Evolutionary conservation across 352 stramenopile species (phyloP), one percentile per base, ranked within the genome.

Genomic region (Phytophthora pini): DNA sequence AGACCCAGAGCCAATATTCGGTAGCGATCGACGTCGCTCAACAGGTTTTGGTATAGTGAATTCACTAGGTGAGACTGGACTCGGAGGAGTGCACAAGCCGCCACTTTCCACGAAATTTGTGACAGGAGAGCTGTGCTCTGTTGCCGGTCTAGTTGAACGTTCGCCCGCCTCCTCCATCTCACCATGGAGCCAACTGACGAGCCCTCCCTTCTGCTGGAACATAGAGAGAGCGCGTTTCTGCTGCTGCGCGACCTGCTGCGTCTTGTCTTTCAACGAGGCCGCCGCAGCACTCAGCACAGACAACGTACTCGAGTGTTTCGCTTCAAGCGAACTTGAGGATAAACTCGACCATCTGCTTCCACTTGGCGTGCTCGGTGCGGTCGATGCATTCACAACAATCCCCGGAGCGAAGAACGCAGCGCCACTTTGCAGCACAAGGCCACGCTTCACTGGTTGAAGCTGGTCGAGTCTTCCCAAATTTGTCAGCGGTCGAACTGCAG

Each of bases 131-230:
- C 7, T 15, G 41, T 12, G 34, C 20, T 56, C 38, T 22, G 8
- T 55, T 32, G 43, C 31, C 20, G 48, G 27, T 11, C 17, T 12
- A 32, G 4, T n/a, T 9, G 12, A 36, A 20, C 20, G 26, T 29
- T 45, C 47, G 20, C 40, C 47, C 7, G 56, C 32, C 12, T 48
- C 39, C 9, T 55, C 55, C 20, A 65, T 57, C n/a, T 88, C 82
- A n/a, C 79, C 82, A 36, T 90, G 82, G 2, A 90, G 63, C 82
- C 82, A 90, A 10, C 82, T 51, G 0, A 89, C 82, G 3, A 90
- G 54, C 5, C 82, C 82, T n/a, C 82, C 82, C 64, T 83, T 84
- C 45, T 86, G 71, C n/a, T 88, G 77, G 32, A 90, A 90, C 5
- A 64, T 65, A 2, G 65, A 74, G n/a, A 88, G 64, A 2, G 57